phyloP scores from a whole-genome alignment of 2,329 filamentous ascomycete genomes.

The Ophiostoma perfectum region DNA sequence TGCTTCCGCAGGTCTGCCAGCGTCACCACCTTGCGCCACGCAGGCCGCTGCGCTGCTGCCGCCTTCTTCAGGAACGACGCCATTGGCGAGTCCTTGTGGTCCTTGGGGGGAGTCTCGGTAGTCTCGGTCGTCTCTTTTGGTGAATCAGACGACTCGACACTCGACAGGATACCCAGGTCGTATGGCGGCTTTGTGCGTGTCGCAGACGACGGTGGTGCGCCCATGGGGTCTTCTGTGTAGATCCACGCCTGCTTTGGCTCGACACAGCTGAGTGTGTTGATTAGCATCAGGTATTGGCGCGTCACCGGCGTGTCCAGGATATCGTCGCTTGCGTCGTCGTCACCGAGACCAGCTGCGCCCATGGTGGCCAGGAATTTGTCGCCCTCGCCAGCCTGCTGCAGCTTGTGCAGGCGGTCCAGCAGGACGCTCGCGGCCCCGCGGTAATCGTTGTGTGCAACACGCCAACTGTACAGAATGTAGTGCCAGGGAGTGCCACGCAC shows the following conservation, averaged over 20 bases:
- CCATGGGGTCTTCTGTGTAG: slow-evolving; percentile 46
- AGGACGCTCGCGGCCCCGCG: slow-evolving; percentile 66
- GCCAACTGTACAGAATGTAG: slow-evolving; percentile 86
- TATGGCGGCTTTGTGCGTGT: not conserved
- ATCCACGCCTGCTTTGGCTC: slow-evolving; percentile 78
- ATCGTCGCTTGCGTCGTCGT: slow-evolving; percentile 34
- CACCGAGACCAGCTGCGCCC: not conserved
- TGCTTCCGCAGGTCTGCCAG: slow-evolving; percentile 80
- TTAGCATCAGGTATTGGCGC: slow-evolving; percentile 79
- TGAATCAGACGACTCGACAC: not conserved
- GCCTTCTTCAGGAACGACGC: slow-evolving; percentile 29
- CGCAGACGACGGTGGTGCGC: not conserved
- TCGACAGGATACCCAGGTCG: not conserved
- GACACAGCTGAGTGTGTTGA: slow-evolving; percentile 87
- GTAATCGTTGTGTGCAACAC: slow-evolving; percentile 78
- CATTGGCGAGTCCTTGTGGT: slow-evolving; percentile 22
- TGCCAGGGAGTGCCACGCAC: slow-evolving; percentile 66
- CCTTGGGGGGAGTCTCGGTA: not conserved
- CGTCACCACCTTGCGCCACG: slow-evolving; percentile 72
- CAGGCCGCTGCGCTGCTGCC: slow-evolving; percentile 26
- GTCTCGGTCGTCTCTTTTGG: not conserved
- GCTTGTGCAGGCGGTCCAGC: slow-evolving; percentile 58
- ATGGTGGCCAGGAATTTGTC: slow-evolving; percentile 42
- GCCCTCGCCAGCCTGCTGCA: slow-evolving; percentile 54
- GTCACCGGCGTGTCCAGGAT: slow-evolving; percentile 59